These are phyloP conservation scores for Xylariaceae sp. DNA, from an alignment of 2,329 filamentous ascomycete species.

Conservation along the genomic window DNA sequence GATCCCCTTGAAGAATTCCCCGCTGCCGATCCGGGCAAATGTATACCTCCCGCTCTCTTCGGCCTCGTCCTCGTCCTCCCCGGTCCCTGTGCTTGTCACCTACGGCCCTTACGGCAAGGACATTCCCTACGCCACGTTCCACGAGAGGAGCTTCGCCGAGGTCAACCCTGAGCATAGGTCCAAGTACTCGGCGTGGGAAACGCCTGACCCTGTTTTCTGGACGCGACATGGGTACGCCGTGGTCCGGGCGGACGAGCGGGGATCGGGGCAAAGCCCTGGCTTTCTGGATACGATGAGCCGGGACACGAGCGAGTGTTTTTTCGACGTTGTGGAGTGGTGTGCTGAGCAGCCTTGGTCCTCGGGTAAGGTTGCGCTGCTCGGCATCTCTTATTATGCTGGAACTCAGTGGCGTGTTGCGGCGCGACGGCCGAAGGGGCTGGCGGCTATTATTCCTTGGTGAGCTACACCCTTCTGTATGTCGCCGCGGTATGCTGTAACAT, in stretches of 20 bases:
- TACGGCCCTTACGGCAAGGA: slow-evolving; percentile 74
- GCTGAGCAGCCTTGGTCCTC: slow-evolving; percentile 45
- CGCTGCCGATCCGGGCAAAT: slow-evolving; percentile 37
- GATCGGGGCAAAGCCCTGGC: slow-evolving; percentile 45
- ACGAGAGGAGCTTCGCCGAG: slow-evolving; percentile 41
- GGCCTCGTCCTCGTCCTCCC: slow-evolving; percentile 19
- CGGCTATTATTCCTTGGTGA: slow-evolving; percentile 44
- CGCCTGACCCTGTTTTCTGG: slow-evolving; percentile 55
- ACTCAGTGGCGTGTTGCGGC: slow-evolving; percentile 49
- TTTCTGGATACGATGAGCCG: slow-evolving; percentile 47
- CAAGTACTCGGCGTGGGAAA: slow-evolving; percentile 55
- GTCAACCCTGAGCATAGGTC: slow-evolving; percentile 52
- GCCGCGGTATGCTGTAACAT: background rate
- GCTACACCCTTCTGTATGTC: background rate
- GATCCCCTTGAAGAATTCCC: slow-evolving; percentile 31
- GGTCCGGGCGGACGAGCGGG: slow-evolving; percentile 50
- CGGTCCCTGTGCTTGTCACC: slow-evolving; percentile 59
- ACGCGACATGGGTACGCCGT: slow-evolving; percentile 51
- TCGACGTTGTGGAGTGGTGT: slow-evolving; percentile 48
- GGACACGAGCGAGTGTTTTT: slow-evolving; percentile 46
- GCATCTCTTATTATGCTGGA: slow-evolving; percentile 47
- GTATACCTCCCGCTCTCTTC: slow-evolving; percentile 36
- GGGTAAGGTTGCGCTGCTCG: slow-evolving; percentile 47
- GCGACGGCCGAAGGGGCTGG: slow-evolving; percentile 42
- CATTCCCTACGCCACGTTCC: slow-evolving; percentile 54